Conservation (phyloP, 129 eudicot species). For the Saposhnikovia divaricata region DNA sequence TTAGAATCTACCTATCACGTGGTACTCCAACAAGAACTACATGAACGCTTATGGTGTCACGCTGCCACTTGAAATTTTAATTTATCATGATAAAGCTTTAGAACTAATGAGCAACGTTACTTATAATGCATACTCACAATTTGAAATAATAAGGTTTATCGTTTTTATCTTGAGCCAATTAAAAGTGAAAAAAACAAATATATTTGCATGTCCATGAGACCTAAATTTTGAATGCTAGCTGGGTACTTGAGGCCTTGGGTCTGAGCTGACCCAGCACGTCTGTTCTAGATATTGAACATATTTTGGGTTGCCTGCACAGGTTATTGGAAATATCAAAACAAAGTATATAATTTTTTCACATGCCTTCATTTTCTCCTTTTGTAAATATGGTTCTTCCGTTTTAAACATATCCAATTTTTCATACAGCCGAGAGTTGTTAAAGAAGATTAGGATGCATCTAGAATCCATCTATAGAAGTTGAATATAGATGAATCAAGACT, state of each 20-base stretch:
- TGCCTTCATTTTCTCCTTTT: no score
- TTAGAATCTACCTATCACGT: no score
- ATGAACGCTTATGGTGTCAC: background rate
- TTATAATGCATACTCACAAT: background rate
- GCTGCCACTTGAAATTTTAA: background rate
- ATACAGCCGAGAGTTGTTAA: background rate
- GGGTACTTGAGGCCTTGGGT: background rate
- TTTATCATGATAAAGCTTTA: background rate
- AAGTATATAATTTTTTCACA: no score
- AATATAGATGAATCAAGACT: background rate
- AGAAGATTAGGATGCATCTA: background rate
- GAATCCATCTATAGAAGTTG: background rate
- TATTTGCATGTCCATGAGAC: background rate
- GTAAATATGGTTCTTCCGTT: no score
- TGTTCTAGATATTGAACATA: background rate
- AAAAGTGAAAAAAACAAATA: no score
- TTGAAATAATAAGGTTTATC: background rate
- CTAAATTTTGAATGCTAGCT: background rate
- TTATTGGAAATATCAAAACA: no score
- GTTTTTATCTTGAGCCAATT: background rate
- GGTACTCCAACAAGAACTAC: no score
- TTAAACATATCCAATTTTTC: background rate
- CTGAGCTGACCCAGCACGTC: background rate
- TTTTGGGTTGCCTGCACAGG: background rate
- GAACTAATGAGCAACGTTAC: background rate